Evolutionary conservation across 1,139 yeast species (phyloP), one percentile per base, ranked within the genome.

Genomic region (Pichia sp.): DNA sequence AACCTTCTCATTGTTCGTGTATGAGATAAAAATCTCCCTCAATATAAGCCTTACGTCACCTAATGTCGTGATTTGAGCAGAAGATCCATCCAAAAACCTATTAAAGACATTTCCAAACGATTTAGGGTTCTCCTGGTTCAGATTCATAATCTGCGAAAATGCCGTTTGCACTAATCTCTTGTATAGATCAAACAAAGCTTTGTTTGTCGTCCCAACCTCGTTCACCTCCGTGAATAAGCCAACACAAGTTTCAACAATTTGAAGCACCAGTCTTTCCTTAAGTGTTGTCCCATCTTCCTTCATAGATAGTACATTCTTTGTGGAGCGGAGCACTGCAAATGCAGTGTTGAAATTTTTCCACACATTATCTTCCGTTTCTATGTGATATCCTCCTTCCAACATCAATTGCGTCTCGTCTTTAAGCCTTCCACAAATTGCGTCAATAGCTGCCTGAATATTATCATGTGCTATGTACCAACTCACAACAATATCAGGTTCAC

Each of bases 1-100:
- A 46, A 80, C 69, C 38, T 70, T 73, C 37, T 69, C 67, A 47
- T 83, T 91, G 48, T 77, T 78, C 2, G 74, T 62, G 49, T 77
- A 78, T 0, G 86, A 77, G 6, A 75, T 58, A 43, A 79, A 77
- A 6, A 81, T 69, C 38, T 81, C 86, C 29, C 67, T 69, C 14
- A 84, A 58, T 9, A 81, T 72, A 2, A 67, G 66, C 25, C 81
- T 62, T n/a, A 82, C 72, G 46, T 78, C 78, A 0, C 76, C 69
- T 19, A 78, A 49, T 1, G 69, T 65, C 1, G 82, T 72, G 5
- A 55, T 46, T 31, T 58, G 55, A 8, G 53, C 51, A 0, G 64
- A 55, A 3, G 66, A 55, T n/a, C 59, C 44, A 24, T 59, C 62
- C 31, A 77, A 53, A 44, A 77, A 74, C 34, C 58, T 59, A 39